These are phyloP conservation scores for Myriosclerotinia scirpicola DNA, from an alignment of 2,329 filamentous ascomycete genomes.

Conservation along the genomic window DNA sequence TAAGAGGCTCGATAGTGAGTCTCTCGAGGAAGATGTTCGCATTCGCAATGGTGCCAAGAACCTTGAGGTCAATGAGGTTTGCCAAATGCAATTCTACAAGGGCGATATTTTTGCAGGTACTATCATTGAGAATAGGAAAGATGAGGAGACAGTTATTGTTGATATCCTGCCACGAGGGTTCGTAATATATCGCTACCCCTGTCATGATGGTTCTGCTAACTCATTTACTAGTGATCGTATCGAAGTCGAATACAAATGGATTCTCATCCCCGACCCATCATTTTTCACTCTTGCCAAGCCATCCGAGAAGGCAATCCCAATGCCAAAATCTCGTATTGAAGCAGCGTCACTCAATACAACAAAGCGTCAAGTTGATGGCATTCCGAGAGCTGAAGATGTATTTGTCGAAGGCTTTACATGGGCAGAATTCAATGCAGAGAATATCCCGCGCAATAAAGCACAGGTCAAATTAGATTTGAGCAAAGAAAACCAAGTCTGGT, in stretches of 20 bases:
- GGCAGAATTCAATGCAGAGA: constrained; percentile 74
- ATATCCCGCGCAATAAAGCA: constrained; percentile 55
- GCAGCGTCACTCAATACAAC: constrained; percentile 68
- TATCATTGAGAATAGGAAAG: constrained; percentile 76
- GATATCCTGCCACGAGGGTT: constrained; percentile 85
- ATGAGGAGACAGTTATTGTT: constrained; percentile 74
- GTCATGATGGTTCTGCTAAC: constrained; percentile 45
- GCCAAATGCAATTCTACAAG: constrained; percentile 81
- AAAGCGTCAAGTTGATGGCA: constrained; percentile 58
- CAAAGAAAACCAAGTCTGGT: constrained; percentile 77
- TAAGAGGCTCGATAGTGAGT: constrained; percentile 67
- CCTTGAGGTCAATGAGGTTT: constrained; percentile 71
- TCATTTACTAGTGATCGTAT: constrained; percentile 59
- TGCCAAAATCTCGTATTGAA: constrained; percentile 63
- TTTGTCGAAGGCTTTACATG: constrained; percentile 70
- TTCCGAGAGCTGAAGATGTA: constrained; percentile 63
- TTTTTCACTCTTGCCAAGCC: constrained; percentile 74
- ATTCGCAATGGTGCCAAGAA: constrained; percentile 67
- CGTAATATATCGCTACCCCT: constrained; percentile 42
- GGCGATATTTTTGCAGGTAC: constrained; percentile 89
- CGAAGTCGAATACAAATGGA: constrained; percentile 83
- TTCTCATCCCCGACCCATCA: constrained; percentile 68
- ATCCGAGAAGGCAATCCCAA: constrained; percentile 68
- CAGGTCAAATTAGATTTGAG: constrained; percentile 70
- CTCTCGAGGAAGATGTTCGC: constrained; percentile 67